Base-by-base conservation (phyloP, 2,329 filamentous ascomycete species). In the Fusarium sp. region DNA sequence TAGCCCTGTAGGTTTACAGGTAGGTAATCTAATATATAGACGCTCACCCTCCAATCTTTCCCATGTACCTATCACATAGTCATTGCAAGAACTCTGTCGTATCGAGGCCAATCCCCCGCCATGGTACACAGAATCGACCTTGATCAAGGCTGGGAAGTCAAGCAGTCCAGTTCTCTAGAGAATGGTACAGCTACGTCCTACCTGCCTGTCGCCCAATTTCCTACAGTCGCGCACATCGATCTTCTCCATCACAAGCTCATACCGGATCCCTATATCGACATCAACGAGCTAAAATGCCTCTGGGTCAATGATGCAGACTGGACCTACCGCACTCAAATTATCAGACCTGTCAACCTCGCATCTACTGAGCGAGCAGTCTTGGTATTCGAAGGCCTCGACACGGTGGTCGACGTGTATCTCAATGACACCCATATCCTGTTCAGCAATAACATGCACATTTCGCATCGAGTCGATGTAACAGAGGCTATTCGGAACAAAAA, bases 231-330 rank as follows among this genome's bases (percentile, higher is more conserved):
- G 1, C 54, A 63, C 18, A 44, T 63, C 3, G 54, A 63, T 22
- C 25, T 63, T 1, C 5, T 63, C 4, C 29, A 44, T 14, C 54
- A 63, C 1, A 25, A 27, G 5, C 33, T 63, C 9, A 50, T 63
- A 0, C 45, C 36, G 0, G 60, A 63, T 18, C 60, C 54, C 1
- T 63, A 63, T 8, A 60, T 63, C 14, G 54, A 63, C 3, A 63
- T 63, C 5, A 63, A 63, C 8, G 54, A 63, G 14, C 4, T 63
- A 0, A 36, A 59, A 20, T 63, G 60, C n/a, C 60, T 63, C 0
- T 63, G 60, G 60, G 60, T 63, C 0, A 63, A 63, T 5, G 54
- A 63, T 7, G 31, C 54, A 3, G 31, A 63, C 3, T 63, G 54
- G 54, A 63, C n/a, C 0, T 63, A 63, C 1, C 60, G 45, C 3